Base-by-base conservation (phyloP, 176 grass and related monocot genomes). In the Cymbopogon citratus region DNA sequence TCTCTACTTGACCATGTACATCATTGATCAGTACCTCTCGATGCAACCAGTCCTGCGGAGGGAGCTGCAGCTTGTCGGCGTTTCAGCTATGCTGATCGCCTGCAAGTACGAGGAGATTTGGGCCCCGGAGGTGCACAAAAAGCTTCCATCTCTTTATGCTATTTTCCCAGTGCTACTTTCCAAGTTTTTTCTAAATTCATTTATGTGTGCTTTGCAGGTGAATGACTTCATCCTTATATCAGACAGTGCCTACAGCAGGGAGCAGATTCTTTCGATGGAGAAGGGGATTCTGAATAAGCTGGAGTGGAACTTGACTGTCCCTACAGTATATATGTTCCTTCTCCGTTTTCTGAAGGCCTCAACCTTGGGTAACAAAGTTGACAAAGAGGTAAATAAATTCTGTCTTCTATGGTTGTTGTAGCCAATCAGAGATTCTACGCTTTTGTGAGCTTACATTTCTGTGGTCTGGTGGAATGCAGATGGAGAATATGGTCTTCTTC, bases 91-190 rank as follows among this genome's bases (percentile, higher is more conserved):
- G 83, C 87, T 99, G 13, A 94, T 99, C 10, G 89, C 93, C 7
- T 96, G 93, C 93, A 99, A 99, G 54, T 99, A 99, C 5, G 97
- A 99, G 36, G 97, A 99, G 31, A 90, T 96, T 3, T 99, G 97
- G 97, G 97, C 97, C 25, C 97, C 97, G 3, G 97, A 99, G 93
- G 97, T 96, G 88, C 1, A 70, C 23, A 89, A 57, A 81, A 54
- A 43, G 8, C 75, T 67, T 39, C 9, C 69, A 21, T 74, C n/a
- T 80, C 29, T 24, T 21, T 43, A 5, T 16, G 51, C 14, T 71
- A 49, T 27, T 46, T 31, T 62, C 45, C 8, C 57, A 56, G 0
- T 39, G 66, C 16, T 70, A 21, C 35, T 43, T 63, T n/a, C 56
- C 29, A 6, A 56, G 41, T 29, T 26, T 21, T 9, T 56, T 80